Conservation (phyloP, 2,329 filamentous ascomycete genomes). For the Corniculantispora saksenae region DNA sequence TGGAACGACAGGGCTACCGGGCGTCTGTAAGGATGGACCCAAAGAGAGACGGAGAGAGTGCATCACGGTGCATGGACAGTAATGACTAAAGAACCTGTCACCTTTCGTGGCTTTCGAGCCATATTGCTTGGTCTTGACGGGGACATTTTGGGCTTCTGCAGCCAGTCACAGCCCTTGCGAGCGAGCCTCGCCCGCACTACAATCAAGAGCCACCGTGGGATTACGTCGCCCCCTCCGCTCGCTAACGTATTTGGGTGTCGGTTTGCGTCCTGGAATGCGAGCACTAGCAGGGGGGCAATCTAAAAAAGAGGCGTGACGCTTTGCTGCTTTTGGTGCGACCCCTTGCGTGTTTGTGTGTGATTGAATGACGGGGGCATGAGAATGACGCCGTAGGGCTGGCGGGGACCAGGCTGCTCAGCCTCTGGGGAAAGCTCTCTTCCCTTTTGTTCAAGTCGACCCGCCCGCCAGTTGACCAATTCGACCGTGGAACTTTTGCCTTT, state of each 20-base stretch:
- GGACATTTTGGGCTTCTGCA: background rate
- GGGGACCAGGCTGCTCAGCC: background rate
- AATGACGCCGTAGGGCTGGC: background rate
- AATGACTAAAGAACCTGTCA: too few species aligned
- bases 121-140: too few species aligned
- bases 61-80: too few species aligned
- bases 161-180: background rate
- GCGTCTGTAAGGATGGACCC: too few species aligned
- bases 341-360: background rate
- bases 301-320: background rate
- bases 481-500: too few species aligned
- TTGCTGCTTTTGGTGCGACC: background rate
- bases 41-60: too few species aligned
- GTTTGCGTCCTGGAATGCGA: conserved; percentile 5
- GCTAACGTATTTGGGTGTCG: background rate
- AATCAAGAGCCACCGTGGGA: background rate
- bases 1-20: background rate
- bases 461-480: too few species aligned
- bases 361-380: too few species aligned
- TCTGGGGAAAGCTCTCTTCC: too few species aligned
- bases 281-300: background rate
- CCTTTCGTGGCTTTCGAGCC: too few species aligned
- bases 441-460: too few species aligned
- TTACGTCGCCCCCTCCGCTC: background rate
- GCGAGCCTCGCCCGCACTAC: background rate